Evolutionary conservation across 225 moss, liverwort and hornwort species (phyloP).

Genomic region (Thuidium tamariscinum): DNA sequence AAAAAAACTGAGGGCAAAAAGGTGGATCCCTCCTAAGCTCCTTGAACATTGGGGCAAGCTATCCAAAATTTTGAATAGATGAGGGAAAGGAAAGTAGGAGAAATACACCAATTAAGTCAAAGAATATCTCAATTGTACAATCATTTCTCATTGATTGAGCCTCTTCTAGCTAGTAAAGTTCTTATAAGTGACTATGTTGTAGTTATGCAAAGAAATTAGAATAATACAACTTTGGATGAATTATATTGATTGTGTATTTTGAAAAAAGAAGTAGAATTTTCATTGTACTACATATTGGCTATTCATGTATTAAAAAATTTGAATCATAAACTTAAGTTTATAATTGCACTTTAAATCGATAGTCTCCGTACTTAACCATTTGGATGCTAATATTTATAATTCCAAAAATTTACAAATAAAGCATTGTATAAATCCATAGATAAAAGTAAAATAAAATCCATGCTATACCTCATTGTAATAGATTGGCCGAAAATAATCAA

Average conservation of each 20-base stretch:
- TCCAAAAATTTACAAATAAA: neutral
- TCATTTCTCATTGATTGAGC: neutral
- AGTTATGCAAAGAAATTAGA: neutral
- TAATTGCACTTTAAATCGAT: neutral
- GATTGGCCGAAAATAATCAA: neutral
- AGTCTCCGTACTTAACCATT: accelerated
- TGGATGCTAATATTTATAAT: neutral
- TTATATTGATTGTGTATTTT: neutral
- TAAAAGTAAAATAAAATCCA: accelerated
- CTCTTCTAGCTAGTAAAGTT: neutral
- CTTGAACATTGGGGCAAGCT: accelerated
- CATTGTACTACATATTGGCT: neutral
- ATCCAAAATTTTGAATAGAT: neutral
- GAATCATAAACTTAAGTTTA: neutral
- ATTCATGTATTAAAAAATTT: neutral
- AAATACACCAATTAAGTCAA: neutral
- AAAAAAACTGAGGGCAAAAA: neutral
- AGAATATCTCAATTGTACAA: neutral
- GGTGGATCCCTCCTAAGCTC: accelerated
- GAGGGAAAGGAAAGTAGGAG: accelerated
- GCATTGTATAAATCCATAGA: neutral
- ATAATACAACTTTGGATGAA: neutral
- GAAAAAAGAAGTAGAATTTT: neutral
- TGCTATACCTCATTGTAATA: accelerated
- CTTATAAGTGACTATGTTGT: neutral